These are phyloP conservation scores for Chlorociboria aeruginascens DNA, from an alignment of 495 filamentous ascomycete genomes.

Conservation along the genomic window DNA sequence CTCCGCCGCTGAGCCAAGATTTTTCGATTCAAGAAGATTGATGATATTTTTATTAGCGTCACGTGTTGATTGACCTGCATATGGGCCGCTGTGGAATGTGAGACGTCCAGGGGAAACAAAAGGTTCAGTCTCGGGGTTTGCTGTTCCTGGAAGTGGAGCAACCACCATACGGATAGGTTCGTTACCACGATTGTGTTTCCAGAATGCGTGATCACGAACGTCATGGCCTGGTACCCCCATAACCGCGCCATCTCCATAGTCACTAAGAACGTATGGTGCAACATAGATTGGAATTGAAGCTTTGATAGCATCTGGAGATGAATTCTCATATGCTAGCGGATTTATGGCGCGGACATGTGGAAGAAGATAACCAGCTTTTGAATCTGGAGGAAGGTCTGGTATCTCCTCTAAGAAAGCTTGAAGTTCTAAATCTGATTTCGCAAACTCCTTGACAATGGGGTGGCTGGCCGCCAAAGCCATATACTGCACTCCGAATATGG, in stretches of 20 bases:
- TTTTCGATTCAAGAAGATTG: conserved; percentile 36
- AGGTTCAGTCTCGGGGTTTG: conserved; percentile 27
- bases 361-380: conserved; percentile 64
- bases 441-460: conserved; percentile 51
- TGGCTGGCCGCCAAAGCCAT: conserved; percentile 66
- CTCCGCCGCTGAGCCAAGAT: conserved; percentile 44
- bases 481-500: conserved; percentile 74
- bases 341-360: conserved; percentile 48
- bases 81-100: conserved; percentile 49
- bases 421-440: conserved; percentile 45
- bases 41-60: conserved; percentile 53
- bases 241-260: conserved; percentile 80
- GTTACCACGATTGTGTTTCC: conserved; percentile 50
- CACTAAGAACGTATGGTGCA: conserved; percentile 75
- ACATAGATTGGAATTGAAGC: conserved; percentile 61
- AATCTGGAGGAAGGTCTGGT: conserved; percentile 49
- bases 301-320: conserved; percentile 34
- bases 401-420: conserved; percentile 53
- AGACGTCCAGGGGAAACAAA: conserved; percentile 54
- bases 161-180: conserved; percentile 40
- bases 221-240: conserved; percentile 92
- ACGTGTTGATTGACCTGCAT: conserved; percentile 43
- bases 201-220: conserved; percentile 63
- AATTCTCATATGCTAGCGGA: conserved; percentile 47
- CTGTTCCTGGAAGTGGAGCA: conserved; percentile 36